Percentiles rank a stretch among this genome's conserved stretches.
Conservation (phyloP, 2,329 filamentous ascomycete species). For the Dactylellina cionopaga region DNA sequence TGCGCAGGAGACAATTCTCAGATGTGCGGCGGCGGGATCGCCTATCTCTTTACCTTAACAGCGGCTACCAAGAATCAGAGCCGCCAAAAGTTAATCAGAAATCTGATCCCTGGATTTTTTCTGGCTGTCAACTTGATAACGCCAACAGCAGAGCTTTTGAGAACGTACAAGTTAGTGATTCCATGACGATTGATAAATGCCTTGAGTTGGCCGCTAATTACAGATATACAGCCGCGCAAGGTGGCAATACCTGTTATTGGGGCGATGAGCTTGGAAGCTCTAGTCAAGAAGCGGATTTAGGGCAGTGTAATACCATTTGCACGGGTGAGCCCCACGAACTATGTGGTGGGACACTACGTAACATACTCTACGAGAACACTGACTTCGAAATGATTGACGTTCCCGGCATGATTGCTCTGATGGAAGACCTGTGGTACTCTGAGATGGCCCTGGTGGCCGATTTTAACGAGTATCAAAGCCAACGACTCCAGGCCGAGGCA, state of each 20-base stretch:
- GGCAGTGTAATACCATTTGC: slow-evolving; percentile 12
- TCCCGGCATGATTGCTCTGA: slow-evolving; percentile 15
- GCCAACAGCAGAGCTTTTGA: background rate
- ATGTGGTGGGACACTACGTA: slow-evolving; percentile 5
- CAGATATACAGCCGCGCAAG: slow-evolving; percentile 15
- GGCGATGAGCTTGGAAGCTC: slow-evolving; percentile 10
- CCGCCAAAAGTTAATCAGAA: slow-evolving; percentile 11
- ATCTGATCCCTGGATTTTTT: slow-evolving; percentile 9
- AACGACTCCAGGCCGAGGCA: slow-evolving; percentile 7
- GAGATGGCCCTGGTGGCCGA: background rate
- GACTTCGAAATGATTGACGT: background rate
- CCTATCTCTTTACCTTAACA: slow-evolving; percentile 10
- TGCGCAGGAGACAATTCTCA: slow-evolving; percentile 3
- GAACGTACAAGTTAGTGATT: background rate
- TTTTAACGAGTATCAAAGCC: slow-evolving; percentile 12
- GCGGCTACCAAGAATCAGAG: background rate
- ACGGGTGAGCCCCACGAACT: slow-evolving; percentile 13
- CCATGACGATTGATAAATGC: slow-evolving; percentile 26
- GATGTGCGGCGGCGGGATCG: slow-evolving; percentile 14
- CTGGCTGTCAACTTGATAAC: slow-evolving; percentile 1
- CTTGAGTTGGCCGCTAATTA: slow-evolving; percentile 10
- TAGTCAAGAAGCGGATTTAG: background rate
- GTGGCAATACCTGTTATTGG: slow-evolving; percentile 30
- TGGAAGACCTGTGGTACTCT: slow-evolving; percentile 4
- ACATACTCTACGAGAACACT: slow-evolving; percentile 15